Conservation (phyloP, 768 basidiomycete genomes). For the Lentinula edodes region DNA sequence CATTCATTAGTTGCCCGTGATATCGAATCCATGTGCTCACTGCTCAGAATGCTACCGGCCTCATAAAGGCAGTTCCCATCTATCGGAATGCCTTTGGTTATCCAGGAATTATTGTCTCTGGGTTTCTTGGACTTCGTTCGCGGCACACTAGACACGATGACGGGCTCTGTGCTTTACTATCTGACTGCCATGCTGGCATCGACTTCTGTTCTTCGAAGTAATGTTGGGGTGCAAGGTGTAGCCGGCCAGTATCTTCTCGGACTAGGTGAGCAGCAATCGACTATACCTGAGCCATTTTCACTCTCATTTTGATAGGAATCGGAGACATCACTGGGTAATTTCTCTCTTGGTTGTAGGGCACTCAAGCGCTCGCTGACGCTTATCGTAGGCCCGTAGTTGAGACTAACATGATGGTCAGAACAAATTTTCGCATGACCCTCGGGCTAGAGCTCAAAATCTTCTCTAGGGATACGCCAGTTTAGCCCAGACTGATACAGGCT, state of each 20-base stretch:
- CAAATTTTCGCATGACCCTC: background rate
- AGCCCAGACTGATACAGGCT: slow-evolving; percentile 62
- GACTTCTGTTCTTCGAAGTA: slow-evolving; percentile 20
- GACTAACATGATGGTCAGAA: slow-evolving; percentile 74
- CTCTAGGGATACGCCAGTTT: slow-evolving; percentile 61
- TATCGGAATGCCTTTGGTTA: slow-evolving; percentile 26
- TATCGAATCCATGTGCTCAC: background rate
- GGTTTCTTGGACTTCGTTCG: slow-evolving; percentile 32
- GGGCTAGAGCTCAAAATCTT: background rate
- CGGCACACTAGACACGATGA: slow-evolving; percentile 32
- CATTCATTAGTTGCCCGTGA: background rate
- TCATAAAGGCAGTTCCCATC: background rate
- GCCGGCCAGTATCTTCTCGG: slow-evolving; percentile 50
- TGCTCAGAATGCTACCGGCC: background rate
- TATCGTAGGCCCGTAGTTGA: slow-evolving; percentile 61
- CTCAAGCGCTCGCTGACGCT: background rate
- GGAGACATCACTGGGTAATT: slow-evolving; percentile 70
- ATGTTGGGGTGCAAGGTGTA: slow-evolving; percentile 23
- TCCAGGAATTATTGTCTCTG: slow-evolving; percentile 20
- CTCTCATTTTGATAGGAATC: slow-evolving; percentile 35
- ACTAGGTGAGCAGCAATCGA: slow-evolving; percentile 32
- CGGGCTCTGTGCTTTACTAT: slow-evolving; percentile 31
- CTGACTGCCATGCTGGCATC: slow-evolving; percentile 38
- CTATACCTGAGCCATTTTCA: slow-evolving; percentile 15
- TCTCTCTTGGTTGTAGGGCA: background rate